Evolutionary conservation across 768 basidiomycete genomes (phyloP), one percentile per base, ranked within the genome.

Genomic region (Cystofilobasidium macerans): DNA sequence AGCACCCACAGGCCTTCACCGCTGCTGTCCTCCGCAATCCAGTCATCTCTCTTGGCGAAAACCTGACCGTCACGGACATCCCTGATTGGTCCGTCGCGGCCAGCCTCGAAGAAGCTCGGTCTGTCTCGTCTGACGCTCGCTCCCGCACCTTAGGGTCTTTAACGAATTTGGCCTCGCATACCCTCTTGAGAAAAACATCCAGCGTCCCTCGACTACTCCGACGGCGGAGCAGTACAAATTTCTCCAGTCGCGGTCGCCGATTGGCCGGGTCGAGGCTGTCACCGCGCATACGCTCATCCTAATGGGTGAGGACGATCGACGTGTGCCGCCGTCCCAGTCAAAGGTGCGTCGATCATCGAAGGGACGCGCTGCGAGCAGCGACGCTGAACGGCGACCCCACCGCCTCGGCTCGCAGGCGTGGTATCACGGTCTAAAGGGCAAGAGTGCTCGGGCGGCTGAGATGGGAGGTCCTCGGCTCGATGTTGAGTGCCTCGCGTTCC

Each of bases 1-100:
- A 82, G 66, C 80, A 79, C 70, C 85, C 86, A 0, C 78, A 81
- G 22, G 73, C 82, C 42, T 87, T 85, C 72, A 80, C 79, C 14
- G 86, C 84, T 0, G 83, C 83, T 0, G 81, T 82, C 30, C 71
- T 86, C 56, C 81, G 84, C 47, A 88, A 88, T 71, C 86, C 86
- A 0, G 87, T 87, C 62, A 84, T 83, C 45, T 83, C 83, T 4
- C 78, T 77, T 0, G 84, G 83, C 14, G 82, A 84, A 54, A 74
- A 84, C 33, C 42, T 65, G 6, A 74, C 81, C 0, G 76, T 76
- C 0, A 81, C 81, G 1, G 86, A 88, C 67, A 87, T 88, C 47
- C 81, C 84, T 11, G 86, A 87, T 70, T 88, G 86, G 86, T 70
- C 22, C 20, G 69, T 62, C 16, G 32, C n/a, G n/a, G n/a, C 32